Evolutionary conservation across 1,284 basidiomycete species (phyloP), one percentile per base, ranked within the genome.

Genomic region (Pyrrhoderma noxium): DNA sequence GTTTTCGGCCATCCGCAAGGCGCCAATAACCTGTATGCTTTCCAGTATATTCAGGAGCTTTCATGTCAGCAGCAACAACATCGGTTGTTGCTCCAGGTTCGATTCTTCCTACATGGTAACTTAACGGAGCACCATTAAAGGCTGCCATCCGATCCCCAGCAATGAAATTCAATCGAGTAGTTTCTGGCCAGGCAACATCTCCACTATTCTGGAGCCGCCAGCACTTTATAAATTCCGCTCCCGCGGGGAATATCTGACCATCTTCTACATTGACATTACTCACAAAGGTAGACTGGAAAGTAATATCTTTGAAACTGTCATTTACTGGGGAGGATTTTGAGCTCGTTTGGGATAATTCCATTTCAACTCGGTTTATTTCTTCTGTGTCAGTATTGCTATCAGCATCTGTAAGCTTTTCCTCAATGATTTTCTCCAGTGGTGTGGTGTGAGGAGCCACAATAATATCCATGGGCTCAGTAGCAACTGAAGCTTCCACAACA

Each of bases 181-280:
- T 66, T 37, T 73, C 71, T 1, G 87, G 85, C 89, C 89, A 92
- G 23, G 79, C 73, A 4, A 65, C 55, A 13, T 60, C 60, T 9
- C 88, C 81, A 54, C 74, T 73, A 60, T 91, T 92, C 39, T 71
- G 59, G 70, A 92, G 74, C 51, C 73, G 71, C 89, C 89, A 92
- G 19, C 78, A 78, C 67, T 92, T 91, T 47, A 88, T 77, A 60
- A 92, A 92, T 63, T 87, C 85, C 0, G 86, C 87, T 40, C 89
- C 89, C 4, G 88, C 82, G 40, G 87, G 85, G 60, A 92, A 84
- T 35, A 80, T 66, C 59, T 89, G 85, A 1, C 89, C 88, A 60
- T 87, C 84, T 8, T 76, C 70, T 44, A 89, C 80, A 45, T 85
- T 89, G 41, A 80, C 71, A 61, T 91, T 83, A 37, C 70, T 71